Conservation (phyloP, 2,329 filamentous ascomycete genomes). For the Ceratocystiopsis sp. region DNA sequence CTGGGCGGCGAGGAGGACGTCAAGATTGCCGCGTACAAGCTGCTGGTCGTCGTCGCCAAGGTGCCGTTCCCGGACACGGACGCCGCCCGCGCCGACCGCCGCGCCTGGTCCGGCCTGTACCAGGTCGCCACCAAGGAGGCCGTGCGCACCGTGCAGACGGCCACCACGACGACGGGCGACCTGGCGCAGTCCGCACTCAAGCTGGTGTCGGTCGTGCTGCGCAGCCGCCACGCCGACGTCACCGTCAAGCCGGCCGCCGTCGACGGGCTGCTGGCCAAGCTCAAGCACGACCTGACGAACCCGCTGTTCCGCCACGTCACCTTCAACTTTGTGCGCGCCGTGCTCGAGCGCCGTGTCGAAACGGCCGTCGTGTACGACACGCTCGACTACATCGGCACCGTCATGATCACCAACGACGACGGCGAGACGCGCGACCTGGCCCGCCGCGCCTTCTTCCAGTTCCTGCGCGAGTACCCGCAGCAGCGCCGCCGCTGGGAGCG, state of each 20-base stretch:
- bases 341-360: slow-evolving; percentile 71
- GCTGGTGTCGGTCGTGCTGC: slow-evolving; percentile 66
- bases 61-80: slow-evolving; percentile 50
- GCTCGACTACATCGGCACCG: slow-evolving; percentile 69
- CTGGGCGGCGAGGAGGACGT: slow-evolving; percentile 81
- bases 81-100: too few relatives aligned
- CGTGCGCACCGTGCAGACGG: slow-evolving; percentile 40
- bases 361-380: slow-evolving; percentile 82
- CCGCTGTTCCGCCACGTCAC: slow-evolving; percentile 82
- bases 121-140: slow-evolving; percentile 59
- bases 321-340: slow-evolving; percentile 82
- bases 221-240: slow-evolving; percentile 61
- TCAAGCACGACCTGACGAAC: slow-evolving; percentile 82
- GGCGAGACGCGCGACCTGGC: slow-evolving; percentile 75
- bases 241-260: slow-evolving; percentile 65
- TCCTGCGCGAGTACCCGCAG: slow-evolving; percentile 87
- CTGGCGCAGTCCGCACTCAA: slow-evolving; percentile 79
- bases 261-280: slow-evolving; percentile 62
- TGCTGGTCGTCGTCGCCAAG: slow-evolving; percentile 73
- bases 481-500: slow-evolving; percentile 77
- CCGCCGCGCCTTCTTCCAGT: slow-evolving; percentile 81
- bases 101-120: slow-evolving; percentile 41
- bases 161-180: slow-evolving; percentile 65
- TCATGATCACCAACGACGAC: slow-evolving; percentile 95
- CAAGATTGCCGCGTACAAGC: slow-evolving; percentile 68